These are phyloP conservation scores for Schizopora paradoxa DNA, from an alignment of 1,284 basidiomycete genomes.

Conservation along the genomic window DNA sequence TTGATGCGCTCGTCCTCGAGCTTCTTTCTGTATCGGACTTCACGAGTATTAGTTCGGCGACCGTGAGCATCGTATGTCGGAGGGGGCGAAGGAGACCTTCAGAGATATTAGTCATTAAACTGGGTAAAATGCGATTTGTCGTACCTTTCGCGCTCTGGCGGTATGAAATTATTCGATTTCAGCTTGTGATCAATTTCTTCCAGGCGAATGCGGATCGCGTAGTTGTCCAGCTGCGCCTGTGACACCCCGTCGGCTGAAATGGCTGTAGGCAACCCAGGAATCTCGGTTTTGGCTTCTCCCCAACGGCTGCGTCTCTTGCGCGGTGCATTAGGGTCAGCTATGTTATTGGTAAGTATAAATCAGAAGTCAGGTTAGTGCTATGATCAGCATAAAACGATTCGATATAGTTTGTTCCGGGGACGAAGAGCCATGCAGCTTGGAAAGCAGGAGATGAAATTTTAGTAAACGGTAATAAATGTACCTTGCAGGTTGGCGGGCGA, in stretches of 20 bases:
- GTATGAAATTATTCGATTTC: constrained; percentile 89
- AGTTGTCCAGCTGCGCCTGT: constrained; percentile 90
- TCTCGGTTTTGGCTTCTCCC: constrained; percentile 87
- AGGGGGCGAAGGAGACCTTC: constrained; percentile 90
- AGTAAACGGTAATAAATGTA: neutral
- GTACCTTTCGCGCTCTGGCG: constrained; percentile 89
- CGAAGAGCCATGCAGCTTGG: neutral
- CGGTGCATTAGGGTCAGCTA: constrained; percentile 74
- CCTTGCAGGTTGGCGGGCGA: constrained; percentile 22
- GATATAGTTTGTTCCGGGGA: constrained; percentile 1
- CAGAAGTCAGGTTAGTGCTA: constrained; percentile 54
- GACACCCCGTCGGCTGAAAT: constrained; percentile 89
- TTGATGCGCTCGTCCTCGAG: constrained; percentile 94
- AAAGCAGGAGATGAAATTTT: neutral
- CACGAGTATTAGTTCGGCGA: constrained; percentile 95
- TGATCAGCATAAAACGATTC: constrained; percentile 40
- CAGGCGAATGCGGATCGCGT: constrained; percentile 88
- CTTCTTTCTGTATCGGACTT: constrained; percentile 96
- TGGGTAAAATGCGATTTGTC: constrained; percentile 18
- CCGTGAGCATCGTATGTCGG: constrained; percentile 97
- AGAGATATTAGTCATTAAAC: constrained; percentile 8
- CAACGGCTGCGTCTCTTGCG: constrained; percentile 93
- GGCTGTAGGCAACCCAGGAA: constrained; percentile 86
- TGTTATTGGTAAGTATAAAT: constrained; percentile 29
- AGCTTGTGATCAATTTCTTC: constrained; percentile 98